phyloP scores from a whole-genome alignment of 2,329 filamentous ascomycete species.

The Drechslerella dactyloides region DNA sequence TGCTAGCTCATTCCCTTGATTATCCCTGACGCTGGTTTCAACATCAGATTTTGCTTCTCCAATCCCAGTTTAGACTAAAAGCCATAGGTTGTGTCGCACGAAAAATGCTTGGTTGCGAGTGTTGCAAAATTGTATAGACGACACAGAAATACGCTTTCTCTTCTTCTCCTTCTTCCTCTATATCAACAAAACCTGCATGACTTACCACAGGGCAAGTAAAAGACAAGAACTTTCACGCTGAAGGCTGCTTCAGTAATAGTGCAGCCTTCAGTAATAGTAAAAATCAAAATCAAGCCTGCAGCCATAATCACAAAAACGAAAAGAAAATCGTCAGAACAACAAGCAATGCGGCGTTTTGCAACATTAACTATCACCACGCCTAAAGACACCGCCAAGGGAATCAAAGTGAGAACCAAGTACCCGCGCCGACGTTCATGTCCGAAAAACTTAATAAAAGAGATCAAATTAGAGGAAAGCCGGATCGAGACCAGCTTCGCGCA shows the following conservation, averaged over 20 bases:
- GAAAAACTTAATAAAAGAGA: background rate
- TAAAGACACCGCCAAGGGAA: background rate
- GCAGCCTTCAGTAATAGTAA: background rate
- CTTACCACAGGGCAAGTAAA: too few relatives aligned
- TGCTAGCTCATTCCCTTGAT: too few relatives aligned
- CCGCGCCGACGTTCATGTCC: background rate
- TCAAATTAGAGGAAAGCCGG: conserved; percentile 36
- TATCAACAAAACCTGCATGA: background rate
- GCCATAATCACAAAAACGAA: background rate
- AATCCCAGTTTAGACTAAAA: too few relatives aligned
- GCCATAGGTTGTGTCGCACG: too few relatives aligned
- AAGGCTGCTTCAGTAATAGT: too few relatives aligned
- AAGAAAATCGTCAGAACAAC: background rate
- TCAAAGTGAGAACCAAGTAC: background rate
- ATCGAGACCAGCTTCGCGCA: conserved; percentile 19
- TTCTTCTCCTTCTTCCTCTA: background rate
- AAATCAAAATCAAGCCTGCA: background rate
- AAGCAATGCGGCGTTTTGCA: background rate
- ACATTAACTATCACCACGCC: background rate
- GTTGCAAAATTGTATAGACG: background rate
- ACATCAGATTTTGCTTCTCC: too few relatives aligned
- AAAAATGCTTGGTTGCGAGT: too few relatives aligned
- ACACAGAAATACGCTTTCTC: background rate
- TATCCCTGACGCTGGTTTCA: too few relatives aligned
- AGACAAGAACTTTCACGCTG: too few relatives aligned